Percentiles rank a stretch among this genome's conserved stretches.
Evolutionary conservation across 2,329 filamentous ascomycete species (phyloP).

Genomic region (Xylariaceae sp.): DNA sequence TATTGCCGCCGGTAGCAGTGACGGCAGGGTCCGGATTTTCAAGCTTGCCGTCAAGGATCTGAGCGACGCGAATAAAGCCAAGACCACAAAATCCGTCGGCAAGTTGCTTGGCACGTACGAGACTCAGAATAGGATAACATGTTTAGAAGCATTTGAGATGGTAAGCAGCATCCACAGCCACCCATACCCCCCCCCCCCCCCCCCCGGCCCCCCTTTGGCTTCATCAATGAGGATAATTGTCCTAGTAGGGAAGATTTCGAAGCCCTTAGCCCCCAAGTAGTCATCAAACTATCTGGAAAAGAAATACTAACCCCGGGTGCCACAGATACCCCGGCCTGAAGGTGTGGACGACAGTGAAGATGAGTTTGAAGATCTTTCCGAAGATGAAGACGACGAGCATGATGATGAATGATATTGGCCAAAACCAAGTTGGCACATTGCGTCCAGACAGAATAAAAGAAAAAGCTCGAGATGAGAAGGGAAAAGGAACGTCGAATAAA

Average conservation of each 20-base stretch:
- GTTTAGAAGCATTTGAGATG: constrained; percentile 85
- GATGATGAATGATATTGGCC: constrained; percentile 16
- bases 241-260: not conserved
- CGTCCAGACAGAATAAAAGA: not conserved
- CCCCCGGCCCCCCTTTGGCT: no score
- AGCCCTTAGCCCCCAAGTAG: not conserved
- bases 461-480: not conserved
- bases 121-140: constrained; percentile 88
- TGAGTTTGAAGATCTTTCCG: constrained; percentile 29
- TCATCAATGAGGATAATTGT: not conserved
- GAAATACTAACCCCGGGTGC: not conserved
- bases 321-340: constrained; percentile 60
- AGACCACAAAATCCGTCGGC: constrained; percentile 52
- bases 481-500: not conserved
- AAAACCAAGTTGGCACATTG: not conserved
- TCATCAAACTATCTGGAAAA: not conserved
- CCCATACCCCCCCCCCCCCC: not conserved
- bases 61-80: constrained; percentile 32
- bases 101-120: constrained; percentile 75
- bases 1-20: constrained; percentile 77
- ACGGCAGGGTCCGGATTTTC: constrained; percentile 85
- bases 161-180: not conserved
- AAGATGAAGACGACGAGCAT: constrained; percentile 23
- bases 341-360: constrained; percentile 61
- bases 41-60: constrained; percentile 53